Base-by-base conservation (phyloP, 768 basidiomycete genomes). In the Tulasnella sp. region DNA sequence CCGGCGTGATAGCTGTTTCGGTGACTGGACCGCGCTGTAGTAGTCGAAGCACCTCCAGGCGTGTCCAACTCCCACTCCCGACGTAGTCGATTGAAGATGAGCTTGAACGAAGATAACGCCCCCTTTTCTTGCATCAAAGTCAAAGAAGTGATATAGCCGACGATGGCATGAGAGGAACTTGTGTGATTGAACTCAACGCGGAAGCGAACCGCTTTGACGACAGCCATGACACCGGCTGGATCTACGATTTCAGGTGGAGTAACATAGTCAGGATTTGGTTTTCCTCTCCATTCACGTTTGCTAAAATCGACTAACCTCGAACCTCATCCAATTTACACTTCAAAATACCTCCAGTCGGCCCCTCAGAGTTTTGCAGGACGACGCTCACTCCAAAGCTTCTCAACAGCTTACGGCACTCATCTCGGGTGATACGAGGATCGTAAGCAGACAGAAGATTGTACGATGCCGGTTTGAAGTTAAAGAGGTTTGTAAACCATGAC, bases 61-160 rank as follows among this genome's bases (percentile, higher is more conserved):
- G 79, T 77, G 72, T 89, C 88, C 77, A 91, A 77, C 65, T 86
- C 86, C 95, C 94, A 97, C 26, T 87, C 84, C 36, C 83, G 81
- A 74, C 84, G 83, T 71, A 97, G 78, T 47, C 87, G 83, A 73
- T 83, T 86, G 78, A 86, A 91, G 36, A 94, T 82, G 67, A 86
- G 84, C 79, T 88, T 90, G 82, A 97, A 93, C 35, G 86, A 89
- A 29, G 92, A 91, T 52, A 87, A 82, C 19, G 94, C 89, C 4
- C 96, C 96, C 79, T 89, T 94, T 82, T 97, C 95, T 75, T 92
- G 89, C 16, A 91, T 83, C 67, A 96, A 78, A 19, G 85, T 82
- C 75, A 96, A 79, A 41, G 83, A 82, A 14, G 90, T 86, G 73
- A 83, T 81, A 81, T 83, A 88, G 74, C 81, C 86, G 62, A 80